Evolutionary conservation across 352 stramenopile species (phyloP).

Genomic region (Phytophthora syringae): DNA sequence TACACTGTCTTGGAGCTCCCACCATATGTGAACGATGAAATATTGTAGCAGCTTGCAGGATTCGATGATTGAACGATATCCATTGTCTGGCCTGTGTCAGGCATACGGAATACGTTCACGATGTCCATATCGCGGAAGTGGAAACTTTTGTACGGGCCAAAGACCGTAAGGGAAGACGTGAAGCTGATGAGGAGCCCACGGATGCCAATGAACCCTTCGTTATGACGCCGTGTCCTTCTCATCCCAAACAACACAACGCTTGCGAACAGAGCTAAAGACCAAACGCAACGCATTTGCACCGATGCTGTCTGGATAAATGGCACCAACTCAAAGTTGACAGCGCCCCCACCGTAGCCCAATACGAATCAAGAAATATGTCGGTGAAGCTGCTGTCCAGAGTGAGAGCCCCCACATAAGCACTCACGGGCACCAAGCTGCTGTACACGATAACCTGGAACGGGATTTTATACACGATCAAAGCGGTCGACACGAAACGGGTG

Average conservation of each 20-base stretch:
- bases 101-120: constrained; percentile 17
- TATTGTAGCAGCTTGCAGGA: constrained; percentile 23
- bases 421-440: constrained; percentile 46
- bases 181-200: constrained; percentile 45
- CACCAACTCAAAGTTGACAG: constrained; percentile 31
- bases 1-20: constrained; percentile 17
- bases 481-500: constrained; percentile 5
- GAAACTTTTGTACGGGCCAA: constrained; percentile 39
- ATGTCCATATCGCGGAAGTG: constrained; percentile 27
- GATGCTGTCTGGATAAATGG: constrained; percentile 38
- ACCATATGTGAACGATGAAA: constrained; percentile 23
- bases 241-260: constrained; percentile 31
- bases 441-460: constrained; percentile 67
- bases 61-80: constrained; percentile 19
- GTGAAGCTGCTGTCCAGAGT: constrained; percentile 50
- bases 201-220: constrained; percentile 36
- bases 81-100: constrained; percentile 16
- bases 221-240: constrained; percentile 2
- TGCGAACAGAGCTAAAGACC: constrained; percentile 44
- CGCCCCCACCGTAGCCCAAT: constrained; percentile 38
- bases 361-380: constrained; percentile 44
- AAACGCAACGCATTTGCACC: constrained; percentile 57
- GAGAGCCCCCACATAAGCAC: constrained; percentile 43
- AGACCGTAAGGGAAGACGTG: constrained; percentile 41
- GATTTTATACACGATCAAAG: constrained; percentile 43